Conservation (phyloP, 257 asterid species). For the Nicotiana undulata region DNA sequence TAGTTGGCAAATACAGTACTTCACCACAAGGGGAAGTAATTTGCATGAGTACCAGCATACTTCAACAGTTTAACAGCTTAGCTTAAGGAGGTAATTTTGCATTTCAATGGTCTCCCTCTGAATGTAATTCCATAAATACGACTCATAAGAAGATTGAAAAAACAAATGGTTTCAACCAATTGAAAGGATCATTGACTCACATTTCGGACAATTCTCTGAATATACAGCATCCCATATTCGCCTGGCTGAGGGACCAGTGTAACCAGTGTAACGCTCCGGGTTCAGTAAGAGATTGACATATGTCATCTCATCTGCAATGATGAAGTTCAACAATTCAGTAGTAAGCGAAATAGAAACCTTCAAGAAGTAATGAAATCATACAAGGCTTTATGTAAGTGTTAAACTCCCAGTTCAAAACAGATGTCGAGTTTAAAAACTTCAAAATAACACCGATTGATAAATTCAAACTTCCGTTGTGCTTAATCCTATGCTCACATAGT, state of each 20-base stretch:
- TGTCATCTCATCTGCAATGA: constrained; percentile 80
- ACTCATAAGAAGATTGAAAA: neutral
- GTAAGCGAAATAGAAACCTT: neutral
- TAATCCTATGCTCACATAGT: neutral
- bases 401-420: neutral
- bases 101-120: neutral
- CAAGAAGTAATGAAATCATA: neutral
- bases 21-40: neutral
- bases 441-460: neutral
- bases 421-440: neutral
- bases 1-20: neutral
- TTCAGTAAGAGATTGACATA: constrained; percentile 82
- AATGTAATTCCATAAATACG: neutral
- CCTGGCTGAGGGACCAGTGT: constrained; percentile 85
- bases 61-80: neutral
- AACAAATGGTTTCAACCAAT: neutral
- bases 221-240: constrained; percentile 94
- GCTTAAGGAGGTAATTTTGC: neutral
- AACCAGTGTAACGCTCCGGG: constrained; percentile 93
- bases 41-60: neutral
- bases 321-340: neutral
- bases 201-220: constrained; percentile 88
- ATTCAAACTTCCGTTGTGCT: neutral
- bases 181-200: constrained; percentile 36
- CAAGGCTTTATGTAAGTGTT: neutral